Percentiles rank a stretch among this genome's conserved stretches.
These are phyloP conservation scores for Penicillium sp. DNA, from an alignment of 2,329 filamentous ascomycete genomes.

Conservation along the genomic window DNA sequence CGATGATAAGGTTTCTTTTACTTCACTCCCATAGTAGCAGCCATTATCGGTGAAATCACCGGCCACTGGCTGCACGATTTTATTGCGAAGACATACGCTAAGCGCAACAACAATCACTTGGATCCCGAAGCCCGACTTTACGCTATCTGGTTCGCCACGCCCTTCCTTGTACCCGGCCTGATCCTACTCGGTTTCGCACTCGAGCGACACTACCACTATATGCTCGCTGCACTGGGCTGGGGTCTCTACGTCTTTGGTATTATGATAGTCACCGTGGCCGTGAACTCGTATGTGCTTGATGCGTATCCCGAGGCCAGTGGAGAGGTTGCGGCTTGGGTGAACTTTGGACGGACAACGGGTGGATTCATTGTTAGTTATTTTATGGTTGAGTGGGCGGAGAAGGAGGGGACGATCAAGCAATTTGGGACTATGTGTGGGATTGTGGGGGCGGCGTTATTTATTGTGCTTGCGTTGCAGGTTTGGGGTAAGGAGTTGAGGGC, in stretches of 20 bases:
- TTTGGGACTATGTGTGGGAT: conserved; percentile 52
- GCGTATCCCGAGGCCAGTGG: conserved; percentile 58
- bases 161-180: conserved; percentile 53
- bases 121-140: conserved; percentile 58
- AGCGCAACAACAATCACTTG: conserved; percentile 52
- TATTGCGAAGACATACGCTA: conserved; percentile 49
- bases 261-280: conserved; percentile 56
- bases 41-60: conserved; percentile 54
- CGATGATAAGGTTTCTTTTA: conserved; percentile 50
- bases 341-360: conserved; percentile 50
- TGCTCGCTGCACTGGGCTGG: conserved; percentile 52
- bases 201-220: conserved; percentile 53
- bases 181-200: conserved; percentile 57
- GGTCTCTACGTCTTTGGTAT: conserved; percentile 58
- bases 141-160: conserved; percentile 50
- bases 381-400: conserved; percentile 52
- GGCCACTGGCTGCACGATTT: conserved; percentile 61
- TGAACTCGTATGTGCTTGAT: conserved; percentile 57
- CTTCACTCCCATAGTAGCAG: conserved; percentile 58
- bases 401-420: conserved; percentile 46
- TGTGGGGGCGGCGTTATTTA: conserved; percentile 36
- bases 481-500: conserved; percentile 41
- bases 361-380: conserved; percentile 57
- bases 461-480: conserved; percentile 38
- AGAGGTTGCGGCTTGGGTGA: conserved; percentile 56